Evolutionary conservation across 768 basidiomycete genomes (phyloP).

Genomic region (Panaeolus papilionaceus): DNA sequence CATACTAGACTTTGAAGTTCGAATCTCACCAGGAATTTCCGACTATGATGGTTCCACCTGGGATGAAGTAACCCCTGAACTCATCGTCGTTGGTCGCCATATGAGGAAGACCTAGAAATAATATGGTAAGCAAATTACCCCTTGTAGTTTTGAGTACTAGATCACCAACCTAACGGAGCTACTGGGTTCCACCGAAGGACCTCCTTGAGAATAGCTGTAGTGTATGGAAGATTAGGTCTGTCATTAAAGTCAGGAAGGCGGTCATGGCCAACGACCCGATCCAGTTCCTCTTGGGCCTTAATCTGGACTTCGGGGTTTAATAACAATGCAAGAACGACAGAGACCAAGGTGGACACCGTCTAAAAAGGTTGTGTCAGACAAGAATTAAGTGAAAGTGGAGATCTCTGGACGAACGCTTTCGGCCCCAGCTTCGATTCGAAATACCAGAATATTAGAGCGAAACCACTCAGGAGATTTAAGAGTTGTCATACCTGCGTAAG

Average conservation of each 20-base stretch:
- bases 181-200: constrained; percentile 37
- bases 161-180: constrained; percentile 35
- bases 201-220: constrained; percentile 45
- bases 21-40: constrained; percentile 47
- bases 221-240: constrained; percentile 42
- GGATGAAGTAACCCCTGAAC: constrained; percentile 52
- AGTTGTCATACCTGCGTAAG: constrained; percentile 40
- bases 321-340: constrained; percentile 49
- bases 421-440: constrained; percentile 40
- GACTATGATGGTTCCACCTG: constrained; percentile 49
- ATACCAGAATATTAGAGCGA: neutral
- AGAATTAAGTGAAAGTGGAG: neutral
- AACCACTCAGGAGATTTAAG: neutral
- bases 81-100: constrained; percentile 45
- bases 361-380: constrained; percentile 18
- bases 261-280: constrained; percentile 41
- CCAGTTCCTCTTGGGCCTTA: constrained; percentile 47
- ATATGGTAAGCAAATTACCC: neutral
- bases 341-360: constrained; percentile 37
- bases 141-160: constrained; percentile 8
- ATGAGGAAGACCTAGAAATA: constrained; percentile 37
- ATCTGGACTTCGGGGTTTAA: constrained; percentile 43
- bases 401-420: constrained; percentile 42
- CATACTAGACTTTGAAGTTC: neutral
- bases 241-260: constrained; percentile 48